A percentile compares a stretch with the other conserved stretches of the same genome.
These are phyloP conservation scores for Viola odorata DNA, from an alignment of 345 rosid genomes.

Conservation along the genomic window DNA sequence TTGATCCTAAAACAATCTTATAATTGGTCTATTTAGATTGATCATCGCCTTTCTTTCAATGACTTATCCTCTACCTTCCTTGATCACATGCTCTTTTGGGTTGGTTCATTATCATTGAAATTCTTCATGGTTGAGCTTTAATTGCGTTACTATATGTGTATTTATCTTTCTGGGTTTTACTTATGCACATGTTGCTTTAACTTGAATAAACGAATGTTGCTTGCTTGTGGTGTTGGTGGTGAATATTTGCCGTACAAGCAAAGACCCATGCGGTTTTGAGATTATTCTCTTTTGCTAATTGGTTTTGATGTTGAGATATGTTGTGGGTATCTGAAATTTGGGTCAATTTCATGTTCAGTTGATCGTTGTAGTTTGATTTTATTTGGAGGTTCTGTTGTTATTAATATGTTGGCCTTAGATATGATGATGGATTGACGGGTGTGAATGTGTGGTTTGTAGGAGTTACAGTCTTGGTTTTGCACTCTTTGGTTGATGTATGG, in stretches of 20 bases:
- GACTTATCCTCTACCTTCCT: constrained; percentile 25
- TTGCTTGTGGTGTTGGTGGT: constrained; percentile 19
- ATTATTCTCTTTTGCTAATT: constrained; percentile 1
- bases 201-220: constrained; percentile 13
- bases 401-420: too few relatives aligned
- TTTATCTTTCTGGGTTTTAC: constrained; percentile 6
- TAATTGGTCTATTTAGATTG: constrained; percentile 12
- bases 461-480: too few relatives aligned
- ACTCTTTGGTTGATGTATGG: too few relatives aligned
- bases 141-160: too few relatives aligned
- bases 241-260: constrained; percentile 45
- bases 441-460: too few relatives aligned
- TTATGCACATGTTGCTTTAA: constrained; percentile 1
- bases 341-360: too few relatives aligned
- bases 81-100: constrained; percentile 30
- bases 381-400: too few relatives aligned
- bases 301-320: too few relatives aligned
- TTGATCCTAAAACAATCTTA: background rate
- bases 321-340: too few relatives aligned
- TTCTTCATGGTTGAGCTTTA: background rate
- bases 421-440: too few relatives aligned
- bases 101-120: constrained; percentile 14
- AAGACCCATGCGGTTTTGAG: background rate
- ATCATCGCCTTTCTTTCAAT: constrained; percentile 31
- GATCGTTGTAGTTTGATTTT: too few relatives aligned